Evolutionary conservation across 1,284 basidiomycete genomes (phyloP), one percentile per base, ranked within the genome.

Genomic region (Ustilago xerochloae): DNA sequence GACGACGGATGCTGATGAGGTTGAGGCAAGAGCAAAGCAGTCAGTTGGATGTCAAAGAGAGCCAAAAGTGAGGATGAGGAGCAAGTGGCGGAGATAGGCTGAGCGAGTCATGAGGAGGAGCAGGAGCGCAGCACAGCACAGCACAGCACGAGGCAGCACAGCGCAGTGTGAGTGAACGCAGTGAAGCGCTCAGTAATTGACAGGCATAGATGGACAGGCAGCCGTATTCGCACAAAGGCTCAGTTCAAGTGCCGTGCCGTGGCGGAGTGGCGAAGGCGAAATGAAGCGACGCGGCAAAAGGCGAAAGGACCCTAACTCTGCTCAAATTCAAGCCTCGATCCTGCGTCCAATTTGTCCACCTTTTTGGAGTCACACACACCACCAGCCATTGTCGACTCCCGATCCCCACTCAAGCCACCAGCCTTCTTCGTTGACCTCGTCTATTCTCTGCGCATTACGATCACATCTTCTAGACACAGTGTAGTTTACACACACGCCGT

Each of bases 81-180:
- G 18, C 16, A 29, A 33, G 54, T 57, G 58, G 64, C 58, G 54
- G 59, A 53, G 59, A 58, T 53, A 62, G 59, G 43, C 49, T n/a
- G 58, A 46, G 20, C 16, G 12, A 32, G 38, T 32, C 10, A 29
- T 10, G 36, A 33, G 57, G 26, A 51, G 32, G 36, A 20, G 28
- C 29, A 50, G 28, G 26, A 43, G 39, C 30, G 43, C 24, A 26
- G 6, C 22, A 35, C 33, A 9, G 33, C 33, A 35, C 33, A 35
- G 33, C 9, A 8, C 9, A 47, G 45, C 15, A 47, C 24, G 13
- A 46, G 24, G 22, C 20, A 18, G 43, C 20, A 7, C 7, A 7
- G 38, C 18, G 38, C 18, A 41, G 38, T 6, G 13, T 35, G 33
- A 35, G 33, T 35, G 33, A n/a, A n/a, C n/a, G n/a, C n/a, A n/a